phyloP scores from a whole-genome alignment of 2,329 filamentous ascomycete genomes.

The Ramularia endophylla region DNA sequence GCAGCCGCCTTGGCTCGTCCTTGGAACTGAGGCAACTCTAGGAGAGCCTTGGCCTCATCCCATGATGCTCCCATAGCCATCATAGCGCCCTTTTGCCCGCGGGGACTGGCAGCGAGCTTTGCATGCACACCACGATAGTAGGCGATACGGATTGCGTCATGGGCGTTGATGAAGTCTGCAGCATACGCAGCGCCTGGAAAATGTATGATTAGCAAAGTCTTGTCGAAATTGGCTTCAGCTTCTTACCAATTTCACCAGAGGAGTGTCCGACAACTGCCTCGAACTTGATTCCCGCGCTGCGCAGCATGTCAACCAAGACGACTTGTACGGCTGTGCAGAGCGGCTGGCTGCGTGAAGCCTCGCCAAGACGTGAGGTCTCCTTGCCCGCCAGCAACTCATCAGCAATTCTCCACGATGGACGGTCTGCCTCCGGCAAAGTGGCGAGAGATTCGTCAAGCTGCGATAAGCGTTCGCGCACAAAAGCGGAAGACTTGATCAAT shows the following conservation, averaged over 20 bases:
- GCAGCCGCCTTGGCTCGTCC: constrained; percentile 19
- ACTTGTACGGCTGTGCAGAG: constrained; percentile 53
- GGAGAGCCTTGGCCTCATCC: constrained; percentile 16
- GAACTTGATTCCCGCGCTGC: constrained; percentile 20
- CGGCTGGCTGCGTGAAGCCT: constrained; percentile 43
- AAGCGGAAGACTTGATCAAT: constrained; percentile 15
- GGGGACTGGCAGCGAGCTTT: constrained; percentile 6
- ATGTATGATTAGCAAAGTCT: too few species aligned
- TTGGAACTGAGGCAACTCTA: constrained; percentile 19
- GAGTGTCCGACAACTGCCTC: constrained; percentile 29
- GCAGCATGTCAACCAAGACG: constrained; percentile 40
- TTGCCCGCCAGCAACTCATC: constrained; percentile 42
- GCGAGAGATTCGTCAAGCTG: constrained; percentile 11
- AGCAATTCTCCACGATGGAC: constrained; percentile 25
- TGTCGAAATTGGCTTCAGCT: too few species aligned
- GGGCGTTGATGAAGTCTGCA: constrained; percentile 18
- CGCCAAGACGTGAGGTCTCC: constrained; percentile 23
- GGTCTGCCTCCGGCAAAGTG: constrained; percentile 8
- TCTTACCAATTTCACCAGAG: constrained; percentile 32
- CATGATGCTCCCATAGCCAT: constrained; percentile 23
- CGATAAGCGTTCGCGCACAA: constrained; percentile 16
- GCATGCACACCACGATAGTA: constrained; percentile 21
- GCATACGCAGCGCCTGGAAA: constrained; percentile 31
- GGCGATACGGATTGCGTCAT: constrained; percentile 19
- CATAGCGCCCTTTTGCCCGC: constrained; percentile 30